Evolutionary conservation across 805 yeast genomes (phyloP).

Genomic region (Saccharomycopsis capsularis): DNA sequence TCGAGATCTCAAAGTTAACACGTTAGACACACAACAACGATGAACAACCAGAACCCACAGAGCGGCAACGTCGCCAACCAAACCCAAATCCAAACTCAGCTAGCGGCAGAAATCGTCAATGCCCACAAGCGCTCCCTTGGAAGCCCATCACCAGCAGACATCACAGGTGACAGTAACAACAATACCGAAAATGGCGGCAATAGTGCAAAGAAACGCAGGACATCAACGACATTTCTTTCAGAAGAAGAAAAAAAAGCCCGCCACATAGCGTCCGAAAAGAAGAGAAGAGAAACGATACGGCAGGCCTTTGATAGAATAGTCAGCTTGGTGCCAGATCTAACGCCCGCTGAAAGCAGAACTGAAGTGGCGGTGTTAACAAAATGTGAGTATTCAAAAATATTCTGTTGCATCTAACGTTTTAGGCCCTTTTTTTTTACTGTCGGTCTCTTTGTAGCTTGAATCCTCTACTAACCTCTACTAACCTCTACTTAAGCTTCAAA

Average conservation of each 20-base stretch:
- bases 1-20: background rate
- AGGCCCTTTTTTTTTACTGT: too few species aligned
- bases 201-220: background rate
- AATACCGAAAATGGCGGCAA: background rate
- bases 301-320: slow-evolving; percentile 75
- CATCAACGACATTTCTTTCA: background rate
- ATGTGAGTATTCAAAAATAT: too few species aligned
- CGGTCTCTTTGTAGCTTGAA: too few species aligned
- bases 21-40: background rate
- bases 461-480: too few species aligned
- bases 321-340: slow-evolving; percentile 63
- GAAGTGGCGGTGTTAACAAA: slow-evolving; percentile 71
- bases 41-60: background rate
- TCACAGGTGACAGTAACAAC: background rate
- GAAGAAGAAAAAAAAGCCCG: slow-evolving; percentile 35
- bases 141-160: background rate
- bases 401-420: too few species aligned
- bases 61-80: background rate
- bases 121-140: too few species aligned
- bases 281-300: slow-evolving; percentile 78
- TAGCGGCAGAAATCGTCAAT: too few species aligned
- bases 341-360: slow-evolving; percentile 66
- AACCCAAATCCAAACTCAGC: too few species aligned
- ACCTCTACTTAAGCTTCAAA: too few species aligned
- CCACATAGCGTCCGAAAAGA: slow-evolving; percentile 81